These are phyloP conservation scores for Mortierella polycephala DNA, from an alignment of 371 early-diverging fungal genomes.

Conservation along the genomic window DNA sequence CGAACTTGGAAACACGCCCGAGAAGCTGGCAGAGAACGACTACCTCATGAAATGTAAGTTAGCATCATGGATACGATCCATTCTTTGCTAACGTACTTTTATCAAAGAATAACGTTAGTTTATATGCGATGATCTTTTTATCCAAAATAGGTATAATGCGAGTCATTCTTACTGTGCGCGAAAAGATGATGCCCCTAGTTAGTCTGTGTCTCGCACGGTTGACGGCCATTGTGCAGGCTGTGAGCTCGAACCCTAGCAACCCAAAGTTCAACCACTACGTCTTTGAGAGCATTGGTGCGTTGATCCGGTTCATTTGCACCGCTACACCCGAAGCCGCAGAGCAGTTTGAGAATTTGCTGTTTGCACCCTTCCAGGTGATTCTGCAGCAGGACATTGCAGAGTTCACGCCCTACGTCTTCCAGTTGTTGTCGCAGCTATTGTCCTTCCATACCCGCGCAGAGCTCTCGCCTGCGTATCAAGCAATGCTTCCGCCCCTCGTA, in stretches of 20 bases:
- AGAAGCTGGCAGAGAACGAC: slow-evolving; percentile 96
- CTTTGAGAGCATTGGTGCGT: slow-evolving; percentile 92
- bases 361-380: slow-evolving; percentile 88
- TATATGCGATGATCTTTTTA: background rate
- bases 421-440: slow-evolving; percentile 89
- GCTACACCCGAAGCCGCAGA: slow-evolving; percentile 71
- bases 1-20: slow-evolving; percentile 72
- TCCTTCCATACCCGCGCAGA: slow-evolving; percentile 75
- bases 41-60: slow-evolving; percentile 84
- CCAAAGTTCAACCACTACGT: slow-evolving; percentile 97
- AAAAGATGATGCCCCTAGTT: slow-evolving; percentile 77
- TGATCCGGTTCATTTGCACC: slow-evolving; percentile 80
- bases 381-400: slow-evolving; percentile 91
- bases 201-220: slow-evolving; percentile 78
- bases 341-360: slow-evolving; percentile 81
- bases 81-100: too few species aligned
- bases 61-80: background rate
- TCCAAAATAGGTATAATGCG: slow-evolving; percentile 77
- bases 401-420: slow-evolving; percentile 97
- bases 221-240: slow-evolving; percentile 79
- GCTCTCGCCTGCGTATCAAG: slow-evolving; percentile 77
- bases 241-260: slow-evolving; percentile 96
- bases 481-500: slow-evolving; percentile 81
- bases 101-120: background rate
- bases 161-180: slow-evolving; percentile 78